These are phyloP conservation scores for Chytriomyces sp. DNA, from an alignment of 192 early-diverging fungal genomes.

Conservation along the genomic window DNA sequence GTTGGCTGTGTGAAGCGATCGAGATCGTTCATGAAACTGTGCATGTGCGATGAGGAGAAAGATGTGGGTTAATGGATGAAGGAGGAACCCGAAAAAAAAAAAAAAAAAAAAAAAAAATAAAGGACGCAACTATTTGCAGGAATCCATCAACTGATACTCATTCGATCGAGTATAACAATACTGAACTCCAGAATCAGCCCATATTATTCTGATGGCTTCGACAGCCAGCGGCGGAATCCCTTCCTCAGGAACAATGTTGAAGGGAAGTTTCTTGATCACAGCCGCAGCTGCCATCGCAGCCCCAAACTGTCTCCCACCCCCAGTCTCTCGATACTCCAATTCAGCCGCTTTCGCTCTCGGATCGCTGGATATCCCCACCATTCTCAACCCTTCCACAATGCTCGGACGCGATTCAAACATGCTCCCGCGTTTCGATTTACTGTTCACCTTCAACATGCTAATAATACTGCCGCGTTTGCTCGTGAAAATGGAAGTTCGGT, in stretches of 20 bases:
- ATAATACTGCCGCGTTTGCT: neutral
- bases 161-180: constrained; percentile 76
- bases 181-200: constrained; percentile 81
- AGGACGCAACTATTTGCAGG: constrained; percentile 49
- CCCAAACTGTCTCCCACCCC: neutral
- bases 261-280: neutral
- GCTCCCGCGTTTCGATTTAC: neutral
- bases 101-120: neutral
- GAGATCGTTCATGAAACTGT: constrained; percentile 88
- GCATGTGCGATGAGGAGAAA: constrained; percentile 2
- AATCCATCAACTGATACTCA: constrained; percentile 96
- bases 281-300: constrained; percentile 10
- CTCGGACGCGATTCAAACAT: neutral
- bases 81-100: neutral
- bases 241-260: constrained; percentile 56
- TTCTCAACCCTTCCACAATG: neutral
- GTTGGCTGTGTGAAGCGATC: constrained; percentile 76
- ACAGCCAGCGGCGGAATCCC: constrained; percentile 80
- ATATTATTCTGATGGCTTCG: constrained; percentile 76
- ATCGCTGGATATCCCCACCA: no score
- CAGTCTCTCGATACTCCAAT: constrained; percentile 7
- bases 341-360: constrained; percentile 14
- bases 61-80: constrained; percentile 5
- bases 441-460: neutral
- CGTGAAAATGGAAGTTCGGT: neutral